Conservation (phyloP, 2,329 filamentous ascomycete genomes). For the Penicillium aurantiogriseum region DNA sequence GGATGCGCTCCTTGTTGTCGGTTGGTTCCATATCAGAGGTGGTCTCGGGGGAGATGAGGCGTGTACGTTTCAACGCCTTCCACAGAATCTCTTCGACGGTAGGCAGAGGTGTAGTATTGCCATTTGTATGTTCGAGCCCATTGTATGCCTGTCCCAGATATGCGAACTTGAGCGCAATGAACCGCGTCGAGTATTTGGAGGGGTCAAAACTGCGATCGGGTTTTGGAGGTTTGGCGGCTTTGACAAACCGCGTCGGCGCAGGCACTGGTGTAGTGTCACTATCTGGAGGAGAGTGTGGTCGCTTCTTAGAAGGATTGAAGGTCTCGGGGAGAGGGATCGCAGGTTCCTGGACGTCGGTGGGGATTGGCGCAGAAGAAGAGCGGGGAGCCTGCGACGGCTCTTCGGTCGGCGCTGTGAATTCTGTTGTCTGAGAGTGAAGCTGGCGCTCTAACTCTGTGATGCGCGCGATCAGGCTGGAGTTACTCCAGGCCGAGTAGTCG, state of each 20-base stretch:
- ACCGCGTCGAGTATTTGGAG: constrained; percentile 75
- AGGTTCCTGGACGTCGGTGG: constrained; percentile 20
- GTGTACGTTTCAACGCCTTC: constrained; percentile 80
- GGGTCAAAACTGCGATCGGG: constrained; percentile 64
- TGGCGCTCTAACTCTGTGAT: constrained; percentile 67
- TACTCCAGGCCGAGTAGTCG: constrained; percentile 67
- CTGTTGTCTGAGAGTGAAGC: constrained; percentile 53
- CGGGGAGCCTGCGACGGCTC: neutral
- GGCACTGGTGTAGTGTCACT: constrained; percentile 27
- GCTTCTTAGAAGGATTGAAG: constrained; percentile 15
- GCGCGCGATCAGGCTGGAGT: constrained; percentile 64
- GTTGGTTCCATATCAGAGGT: constrained; percentile 39
- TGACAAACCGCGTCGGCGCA: constrained; percentile 29
- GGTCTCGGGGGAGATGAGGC: constrained; percentile 72
- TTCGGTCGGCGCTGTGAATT: constrained; percentile 23
- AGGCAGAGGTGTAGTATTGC: constrained; percentile 65
- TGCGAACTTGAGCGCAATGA: constrained; percentile 88
- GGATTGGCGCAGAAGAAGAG: constrained; percentile 12
- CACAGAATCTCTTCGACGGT: constrained; percentile 92
- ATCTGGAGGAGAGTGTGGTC: constrained; percentile 16
- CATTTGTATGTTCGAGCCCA: constrained; percentile 83
- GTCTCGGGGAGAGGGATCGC: constrained; percentile 18
- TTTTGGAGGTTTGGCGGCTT: constrained; percentile 32
- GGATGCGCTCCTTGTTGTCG: constrained; percentile 45
- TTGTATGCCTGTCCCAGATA: constrained; percentile 91